Percentiles rank a stretch among this genome's conserved stretches.
Conservation (phyloP, 2,329 filamentous ascomycete species). For the Xylaria hypoxylon region DNA sequence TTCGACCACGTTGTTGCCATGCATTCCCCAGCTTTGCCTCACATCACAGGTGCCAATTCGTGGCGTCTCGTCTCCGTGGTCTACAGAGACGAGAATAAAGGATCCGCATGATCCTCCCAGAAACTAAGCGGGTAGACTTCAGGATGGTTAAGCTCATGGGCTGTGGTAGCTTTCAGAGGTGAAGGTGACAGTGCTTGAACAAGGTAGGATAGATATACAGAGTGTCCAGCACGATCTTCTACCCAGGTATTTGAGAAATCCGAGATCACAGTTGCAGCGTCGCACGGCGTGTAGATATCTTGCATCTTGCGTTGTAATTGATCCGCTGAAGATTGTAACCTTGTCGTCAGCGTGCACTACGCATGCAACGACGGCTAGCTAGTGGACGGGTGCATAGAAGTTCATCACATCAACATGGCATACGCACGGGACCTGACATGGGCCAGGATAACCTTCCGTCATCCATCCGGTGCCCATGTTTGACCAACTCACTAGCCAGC, state of each 20-base stretch:
- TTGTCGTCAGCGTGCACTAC: slow-evolving; percentile 22
- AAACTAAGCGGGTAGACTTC: slow-evolving; percentile 10
- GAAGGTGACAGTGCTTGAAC: neutral
- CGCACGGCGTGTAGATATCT: slow-evolving; percentile 15
- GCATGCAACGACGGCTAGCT: slow-evolving; percentile 24
- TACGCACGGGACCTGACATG: slow-evolving; percentile 13
- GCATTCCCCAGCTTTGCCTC: slow-evolving; percentile 21
- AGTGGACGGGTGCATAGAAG: slow-evolving; percentile 22
- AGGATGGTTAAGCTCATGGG: slow-evolving; percentile 2
- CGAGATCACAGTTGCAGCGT: slow-evolving; percentile 20
- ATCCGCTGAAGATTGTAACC: slow-evolving; percentile 31
- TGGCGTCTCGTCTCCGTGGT: slow-evolving; percentile 15
- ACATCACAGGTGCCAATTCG: slow-evolving; percentile 6
- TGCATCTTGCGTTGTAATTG: slow-evolving; percentile 22
- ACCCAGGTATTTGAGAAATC: slow-evolving; percentile 5
- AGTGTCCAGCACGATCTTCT: neutral
- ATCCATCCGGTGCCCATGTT: slow-evolving; percentile 10
- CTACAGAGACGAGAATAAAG: slow-evolving; percentile 12
- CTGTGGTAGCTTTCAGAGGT: neutral
- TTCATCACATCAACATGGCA: slow-evolving; percentile 32
- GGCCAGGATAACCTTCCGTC: slow-evolving; percentile 19
- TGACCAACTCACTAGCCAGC: slow-evolving; percentile 11
- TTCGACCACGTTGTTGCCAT: slow-evolving; percentile 29
- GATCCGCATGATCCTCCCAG: slow-evolving; percentile 34
- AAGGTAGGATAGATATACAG: neutral